Conservation (phyloP, 1,139 yeast genomes). For the Geotrichum aggregatum region DNA sequence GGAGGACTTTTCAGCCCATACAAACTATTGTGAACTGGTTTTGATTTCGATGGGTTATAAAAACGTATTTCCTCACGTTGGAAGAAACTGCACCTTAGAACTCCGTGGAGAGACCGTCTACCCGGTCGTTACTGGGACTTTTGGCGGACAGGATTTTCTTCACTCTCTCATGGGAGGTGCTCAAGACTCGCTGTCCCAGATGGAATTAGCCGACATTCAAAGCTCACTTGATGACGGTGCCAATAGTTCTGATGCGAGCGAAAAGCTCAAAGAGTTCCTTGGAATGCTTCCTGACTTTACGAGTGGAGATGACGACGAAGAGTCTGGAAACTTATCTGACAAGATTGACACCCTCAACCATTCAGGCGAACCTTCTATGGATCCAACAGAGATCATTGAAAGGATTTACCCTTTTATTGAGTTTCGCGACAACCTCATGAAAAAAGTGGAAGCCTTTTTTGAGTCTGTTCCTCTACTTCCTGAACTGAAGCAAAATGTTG, state of each 20-base stretch:
- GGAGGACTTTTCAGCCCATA: conserved; percentile 30
- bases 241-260: conserved; percentile 7
- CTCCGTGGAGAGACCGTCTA: conserved; percentile 28
- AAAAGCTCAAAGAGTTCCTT: conserved; percentile 17
- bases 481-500: conserved; percentile 26
- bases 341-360: neutral
- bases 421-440: conserved; percentile 28
- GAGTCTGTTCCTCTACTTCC: conserved; percentile 27
- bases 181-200: conserved; percentile 29
- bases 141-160: conserved; percentile 31
- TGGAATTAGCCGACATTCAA: conserved; percentile 26
- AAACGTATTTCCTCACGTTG: conserved; percentile 33
- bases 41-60: conserved; percentile 28
- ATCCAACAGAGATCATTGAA: conserved; percentile 18
- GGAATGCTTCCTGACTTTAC: conserved; percentile 20
- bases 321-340: conserved; percentile 10
- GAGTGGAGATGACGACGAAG: neutral
- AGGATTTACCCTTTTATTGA: conserved; percentile 27
- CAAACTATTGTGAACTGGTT: conserved; percentile 28
- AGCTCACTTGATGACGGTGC: conserved; percentile 19
- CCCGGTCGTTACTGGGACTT: conserved; percentile 33
- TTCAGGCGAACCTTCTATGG: conserved; percentile 1
- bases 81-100: conserved; percentile 25
- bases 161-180: conserved; percentile 32
- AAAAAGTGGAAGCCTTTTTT: conserved; percentile 24